Evolutionary conservation across 2,329 filamentous ascomycete genomes (phyloP), one percentile per base, ranked within the genome.

Genomic region (Dactylellina cionopaga): DNA sequence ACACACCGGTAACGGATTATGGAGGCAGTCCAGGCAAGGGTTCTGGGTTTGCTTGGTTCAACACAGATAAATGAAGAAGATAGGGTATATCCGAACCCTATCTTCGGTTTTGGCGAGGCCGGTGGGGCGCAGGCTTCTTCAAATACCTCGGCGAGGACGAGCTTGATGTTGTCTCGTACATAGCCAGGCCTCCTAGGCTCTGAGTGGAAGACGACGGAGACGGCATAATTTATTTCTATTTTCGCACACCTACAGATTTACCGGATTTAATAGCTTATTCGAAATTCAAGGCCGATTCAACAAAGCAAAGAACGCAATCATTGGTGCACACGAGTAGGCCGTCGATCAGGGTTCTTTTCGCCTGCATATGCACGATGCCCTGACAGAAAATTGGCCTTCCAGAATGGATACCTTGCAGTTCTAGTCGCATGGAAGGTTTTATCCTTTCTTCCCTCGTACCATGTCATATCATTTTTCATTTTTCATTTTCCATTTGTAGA

Each of bases 1-100:
- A 72, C 65, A 72, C 68, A 17, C 68, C 68, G 22, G 68, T 65
- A 5, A 72, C 68, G n/a, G 68, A 72, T 19, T 72, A 72, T 47
- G 58, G 56, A 17, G 68, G 68, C n/a, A 72, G 68, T 24, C 68
- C 68, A 17, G 68, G 54, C 4, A 72, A 46, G 44, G 24, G 15
- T 13, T 60, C 54, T 5, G 52, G 52, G 15, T 72, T 72, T 24
- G 52, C 31, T 29, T 72, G 68, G 68, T 72, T 72, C 39, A 17
- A 72, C 24, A 44, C 52, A 13, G 68, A 72, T 55, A 64, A 49
- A 27, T 65, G 31, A 47, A 52, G 33, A 37, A 10, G 13, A 46
- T 60, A 46, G 51, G 33, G 11, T 46, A 47, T 46, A 60, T 33
- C 43, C 41, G 43, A 27, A 27, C 37, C 17, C 17, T 41, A 10